phyloP scores from a whole-genome alignment of 345 rosid genomes.

The thale cress (Arabidopsis thaliana) region DNA sequence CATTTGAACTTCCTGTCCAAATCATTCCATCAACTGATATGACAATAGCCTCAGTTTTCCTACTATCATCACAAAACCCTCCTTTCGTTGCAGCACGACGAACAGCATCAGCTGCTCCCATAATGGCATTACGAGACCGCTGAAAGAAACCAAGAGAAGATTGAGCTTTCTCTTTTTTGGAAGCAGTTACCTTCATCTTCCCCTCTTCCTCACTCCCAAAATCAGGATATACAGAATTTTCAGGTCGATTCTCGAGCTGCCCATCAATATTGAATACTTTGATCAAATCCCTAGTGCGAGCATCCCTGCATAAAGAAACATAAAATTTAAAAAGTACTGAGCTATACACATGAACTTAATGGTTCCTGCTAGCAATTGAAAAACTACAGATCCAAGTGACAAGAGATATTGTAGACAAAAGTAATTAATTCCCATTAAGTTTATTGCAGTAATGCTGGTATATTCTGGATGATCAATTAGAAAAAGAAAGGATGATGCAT shows the following conservation, averaged over 20 bases:
- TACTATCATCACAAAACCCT: constrained; percentile 80
- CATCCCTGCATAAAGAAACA: constrained; percentile 67
- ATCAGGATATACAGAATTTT: constrained; percentile 62
- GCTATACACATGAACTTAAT: not conserved
- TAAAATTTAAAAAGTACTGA: constrained; percentile 3
- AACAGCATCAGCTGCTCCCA: constrained; percentile 99
- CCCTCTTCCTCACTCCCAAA: constrained; percentile 67
- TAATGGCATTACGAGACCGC: constrained; percentile 86
- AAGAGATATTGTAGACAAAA: not conserved
- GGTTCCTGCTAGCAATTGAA: constrained; percentile 11
- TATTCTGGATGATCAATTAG: not conserved
- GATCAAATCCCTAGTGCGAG: constrained; percentile 78
- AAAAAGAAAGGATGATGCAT: constrained; percentile 8
- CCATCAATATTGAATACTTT: constrained; percentile 88
- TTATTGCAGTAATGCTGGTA: constrained; percentile 13
- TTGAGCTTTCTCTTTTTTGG: constrained; percentile 76
- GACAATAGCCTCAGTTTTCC: constrained; percentile 76
- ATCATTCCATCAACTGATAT: constrained; percentile 68
- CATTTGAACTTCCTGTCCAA: constrained; percentile 89
- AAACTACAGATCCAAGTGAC: not conserved
- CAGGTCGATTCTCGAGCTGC: constrained; percentile 77
- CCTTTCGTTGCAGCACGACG: constrained; percentile 88
- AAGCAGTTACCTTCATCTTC: constrained; percentile 56
- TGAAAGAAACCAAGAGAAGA: constrained; percentile 82
- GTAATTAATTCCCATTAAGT: not conserved